Conservation (phyloP, 352 stramenopile species). For the Phytophthora sp. region DNA sequence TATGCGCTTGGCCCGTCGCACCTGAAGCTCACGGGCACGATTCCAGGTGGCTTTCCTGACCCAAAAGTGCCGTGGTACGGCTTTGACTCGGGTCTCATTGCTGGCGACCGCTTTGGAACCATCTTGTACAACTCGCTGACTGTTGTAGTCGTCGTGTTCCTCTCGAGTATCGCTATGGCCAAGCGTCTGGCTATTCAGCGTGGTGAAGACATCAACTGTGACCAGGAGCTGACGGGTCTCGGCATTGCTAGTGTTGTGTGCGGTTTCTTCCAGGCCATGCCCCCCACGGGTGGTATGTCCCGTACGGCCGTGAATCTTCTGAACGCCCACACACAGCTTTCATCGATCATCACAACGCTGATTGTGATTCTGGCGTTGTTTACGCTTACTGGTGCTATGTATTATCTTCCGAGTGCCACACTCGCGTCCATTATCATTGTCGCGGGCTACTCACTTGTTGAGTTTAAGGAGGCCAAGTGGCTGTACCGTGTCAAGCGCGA, state of each 20-base stretch:
- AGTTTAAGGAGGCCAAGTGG: constrained; percentile 86
- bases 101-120: constrained; percentile 44
- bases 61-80: constrained; percentile 61
- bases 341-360: constrained; percentile 79
- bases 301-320: constrained; percentile 91
- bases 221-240: constrained; percentile 88
- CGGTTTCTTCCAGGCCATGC: constrained; percentile 87
- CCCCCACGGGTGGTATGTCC: constrained; percentile 86
- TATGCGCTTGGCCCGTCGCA: constrained; percentile 53
- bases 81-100: constrained; percentile 49
- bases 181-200: constrained; percentile 82
- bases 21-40: constrained; percentile 73
- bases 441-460: constrained; percentile 86
- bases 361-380: constrained; percentile 88
- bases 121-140: constrained; percentile 69
- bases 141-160: constrained; percentile 86
- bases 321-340: constrained; percentile 83
- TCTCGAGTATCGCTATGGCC: constrained; percentile 90
- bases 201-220: constrained; percentile 68
- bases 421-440: constrained; percentile 91
- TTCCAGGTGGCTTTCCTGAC: constrained; percentile 69
- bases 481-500: constrained; percentile 70
- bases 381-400: constrained; percentile 84
- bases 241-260: constrained; percentile 85
- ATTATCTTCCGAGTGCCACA: constrained; percentile 82